These are phyloP conservation scores for Schoenoplectus triqueter DNA, from an alignment of 202 grass and related monocot species.

Conservation along the genomic window DNA sequence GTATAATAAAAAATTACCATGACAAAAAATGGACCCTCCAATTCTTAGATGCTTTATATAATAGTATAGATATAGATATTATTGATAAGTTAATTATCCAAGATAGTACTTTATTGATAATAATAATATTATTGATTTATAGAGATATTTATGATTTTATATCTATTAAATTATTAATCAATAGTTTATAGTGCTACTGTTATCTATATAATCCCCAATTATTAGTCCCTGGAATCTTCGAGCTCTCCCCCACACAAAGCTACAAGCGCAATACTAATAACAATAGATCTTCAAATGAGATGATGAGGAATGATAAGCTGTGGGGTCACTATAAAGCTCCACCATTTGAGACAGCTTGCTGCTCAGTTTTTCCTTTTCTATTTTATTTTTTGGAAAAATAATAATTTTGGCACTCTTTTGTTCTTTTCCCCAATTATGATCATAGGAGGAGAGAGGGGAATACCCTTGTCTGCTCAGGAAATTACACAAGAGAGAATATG, in stretches of 20 bases:
- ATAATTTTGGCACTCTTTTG: conserved; percentile 40
- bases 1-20: too few species aligned
- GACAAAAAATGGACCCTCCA: too few species aligned
- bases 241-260: background rate
- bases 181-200: background rate
- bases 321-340: conserved; percentile 52
- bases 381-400: conserved; percentile 12
- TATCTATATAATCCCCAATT: background rate
- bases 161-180: background rate
- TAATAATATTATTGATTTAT: too few species aligned
- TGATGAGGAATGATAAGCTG: conserved; percentile 57
- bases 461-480: conserved; percentile 23
- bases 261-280: background rate
- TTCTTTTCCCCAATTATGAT: conserved; percentile 12
- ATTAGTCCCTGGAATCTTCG: background rate
- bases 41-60: too few species aligned
- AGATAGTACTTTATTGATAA: too few species aligned
- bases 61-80: too few species aligned
- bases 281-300: conserved; percentile 21
- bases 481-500: conserved; percentile 25
- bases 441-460: background rate
- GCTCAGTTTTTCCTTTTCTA: conserved; percentile 36
- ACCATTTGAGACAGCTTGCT: conserved; percentile 55
- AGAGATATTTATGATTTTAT: too few species aligned
- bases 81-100: too few species aligned